Evolutionary conservation across 371 early-diverging fungal genomes (phyloP).

Genomic region (Apophysomyces elegans): DNA sequence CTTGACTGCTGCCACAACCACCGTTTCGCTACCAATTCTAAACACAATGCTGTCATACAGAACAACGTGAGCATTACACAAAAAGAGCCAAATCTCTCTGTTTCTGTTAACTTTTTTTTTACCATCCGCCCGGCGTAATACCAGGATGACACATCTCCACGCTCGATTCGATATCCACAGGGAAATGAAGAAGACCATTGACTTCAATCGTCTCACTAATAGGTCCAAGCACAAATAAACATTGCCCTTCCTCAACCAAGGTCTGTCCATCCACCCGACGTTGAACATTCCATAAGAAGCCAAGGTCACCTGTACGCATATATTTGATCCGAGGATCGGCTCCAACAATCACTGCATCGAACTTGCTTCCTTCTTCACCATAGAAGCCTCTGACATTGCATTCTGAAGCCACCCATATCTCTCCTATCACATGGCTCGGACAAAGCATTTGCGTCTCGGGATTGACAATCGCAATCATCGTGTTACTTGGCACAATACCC

Average conservation of each 20-base stretch:
- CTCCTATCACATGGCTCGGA: slow-evolving; percentile 77
- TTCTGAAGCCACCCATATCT: slow-evolving; percentile 87
- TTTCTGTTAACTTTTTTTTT: background rate
- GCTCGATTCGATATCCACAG: slow-evolving; percentile 73
- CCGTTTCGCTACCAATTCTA: slow-evolving; percentile 54
- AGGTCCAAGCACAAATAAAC: slow-evolving; percentile 79
- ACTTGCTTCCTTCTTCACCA: slow-evolving; percentile 29
- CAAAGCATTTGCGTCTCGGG: slow-evolving; percentile 70
- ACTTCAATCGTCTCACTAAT: slow-evolving; percentile 73
- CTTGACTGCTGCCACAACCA: slow-evolving; percentile 57
- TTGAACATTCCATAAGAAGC: slow-evolving; percentile 76
- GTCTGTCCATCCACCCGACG: slow-evolving; percentile 44
- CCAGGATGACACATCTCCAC: slow-evolving; percentile 66
- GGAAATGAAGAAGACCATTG: slow-evolving; percentile 75
- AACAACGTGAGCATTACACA: slow-evolving; percentile 3
- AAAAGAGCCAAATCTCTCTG: background rate
- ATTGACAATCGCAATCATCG: slow-evolving; percentile 86
- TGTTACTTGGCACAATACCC: slow-evolving; percentile 78
- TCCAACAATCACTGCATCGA: slow-evolving; percentile 61
- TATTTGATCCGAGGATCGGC: slow-evolving; percentile 70
- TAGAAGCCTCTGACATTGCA: slow-evolving; percentile 58
- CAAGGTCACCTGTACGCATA: slow-evolving; percentile 84
- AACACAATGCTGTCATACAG: slow-evolving; percentile 46
- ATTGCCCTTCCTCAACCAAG: slow-evolving; percentile 63
- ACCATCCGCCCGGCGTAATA: slow-evolving; percentile 58